phyloP scores from a whole-genome alignment of 2,329 filamentous ascomycete species.

The Fonsecaea pugnacius region DNA sequence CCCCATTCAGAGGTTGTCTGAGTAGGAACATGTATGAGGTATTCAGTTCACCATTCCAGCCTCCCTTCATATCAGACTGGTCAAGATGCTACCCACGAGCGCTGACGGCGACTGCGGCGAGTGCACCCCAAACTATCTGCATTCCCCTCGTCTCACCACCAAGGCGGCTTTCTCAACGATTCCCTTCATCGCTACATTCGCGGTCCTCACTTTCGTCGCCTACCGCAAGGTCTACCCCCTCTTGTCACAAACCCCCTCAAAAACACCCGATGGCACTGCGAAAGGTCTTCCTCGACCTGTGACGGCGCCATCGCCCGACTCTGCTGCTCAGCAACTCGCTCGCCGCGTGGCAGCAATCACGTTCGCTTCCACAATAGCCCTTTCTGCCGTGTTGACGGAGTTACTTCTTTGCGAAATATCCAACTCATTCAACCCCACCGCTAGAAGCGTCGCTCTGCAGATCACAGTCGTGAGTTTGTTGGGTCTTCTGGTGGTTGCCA shows the following conservation, averaged over 20 bases:
- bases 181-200: conserved; percentile 74
- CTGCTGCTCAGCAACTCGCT: conserved; percentile 37
- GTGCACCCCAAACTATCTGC: conserved; percentile 36
- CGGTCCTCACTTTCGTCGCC: conserved; percentile 65
- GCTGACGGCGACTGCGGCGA: conserved; percentile 40
- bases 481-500: conserved; percentile 72
- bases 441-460: conserved; percentile 69
- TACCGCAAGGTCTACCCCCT: conserved; percentile 72
- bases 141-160: conserved; percentile 31
- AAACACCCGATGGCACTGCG: conserved; percentile 16
- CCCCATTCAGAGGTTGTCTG: background rate
- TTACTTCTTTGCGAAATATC: conserved; percentile 84
- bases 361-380: conserved; percentile 76
- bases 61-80: background rate
- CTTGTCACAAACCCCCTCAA: conserved; percentile 54
- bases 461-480: conserved; percentile 73
- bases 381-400: conserved; percentile 77
- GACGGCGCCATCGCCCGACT: conserved; percentile 33
- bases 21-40: conserved; percentile 29
- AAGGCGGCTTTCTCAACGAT: conserved; percentile 61
- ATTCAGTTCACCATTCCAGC: conserved; percentile 3
- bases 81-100: conserved; percentile 32
- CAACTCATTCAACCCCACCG: conserved; percentile 70
- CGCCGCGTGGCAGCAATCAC: conserved; percentile 60
- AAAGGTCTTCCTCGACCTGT: conserved; percentile 33